Evolutionary conservation across 768 basidiomycete genomes (phyloP), one percentile per base, ranked within the genome.

Genomic region (Boletus insuetus): DNA sequence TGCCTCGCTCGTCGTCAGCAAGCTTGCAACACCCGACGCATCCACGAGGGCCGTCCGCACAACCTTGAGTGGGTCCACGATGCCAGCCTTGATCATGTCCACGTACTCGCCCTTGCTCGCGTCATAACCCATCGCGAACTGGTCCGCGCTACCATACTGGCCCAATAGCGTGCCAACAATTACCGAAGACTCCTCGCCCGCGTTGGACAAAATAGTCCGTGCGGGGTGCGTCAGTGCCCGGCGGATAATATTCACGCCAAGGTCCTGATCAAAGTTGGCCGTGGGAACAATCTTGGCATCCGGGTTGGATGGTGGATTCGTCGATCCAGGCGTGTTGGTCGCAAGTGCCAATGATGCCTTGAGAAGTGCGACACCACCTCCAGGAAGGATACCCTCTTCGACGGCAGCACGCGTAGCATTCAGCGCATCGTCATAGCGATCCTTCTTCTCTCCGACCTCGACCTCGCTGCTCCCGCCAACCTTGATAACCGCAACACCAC

Each of bases 381-480:
- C 96, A 49, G 96, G 95, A 37, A 98, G 87, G 67, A 98, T 97
- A 69, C 96, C 95, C 73, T 98, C 94, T 75, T 98, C 96, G 31
- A 98, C 96, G 44, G 95, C 95, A 20, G 96, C 95, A 42, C 96
- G 89, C 5, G 95, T 98, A 16, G 95, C 95, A 72, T 96, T 97
- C 46, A 98, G 80, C 1, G 95, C 95, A 69, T 96, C 94, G 64
- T 98, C 94, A 68, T 97, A 98, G 38, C 95, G 82, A 70, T 98
- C 96, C 85, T 98, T 97, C 91, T 98, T 98, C 82, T 98, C 96
- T 14, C 94, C 82, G 57, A 98, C 95, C 76, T 98, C 96, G 51
- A 98, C 95, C 73, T 98, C 96, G 52, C 82, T 85, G 19, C 87
- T 77, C 20, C 96, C 96, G 51, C 96, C 96, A 59, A 98, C 96